Base-by-base conservation (phyloP, 2,329 filamentous ascomycete genomes). In the Pestalotiopsis sp. region DNA sequence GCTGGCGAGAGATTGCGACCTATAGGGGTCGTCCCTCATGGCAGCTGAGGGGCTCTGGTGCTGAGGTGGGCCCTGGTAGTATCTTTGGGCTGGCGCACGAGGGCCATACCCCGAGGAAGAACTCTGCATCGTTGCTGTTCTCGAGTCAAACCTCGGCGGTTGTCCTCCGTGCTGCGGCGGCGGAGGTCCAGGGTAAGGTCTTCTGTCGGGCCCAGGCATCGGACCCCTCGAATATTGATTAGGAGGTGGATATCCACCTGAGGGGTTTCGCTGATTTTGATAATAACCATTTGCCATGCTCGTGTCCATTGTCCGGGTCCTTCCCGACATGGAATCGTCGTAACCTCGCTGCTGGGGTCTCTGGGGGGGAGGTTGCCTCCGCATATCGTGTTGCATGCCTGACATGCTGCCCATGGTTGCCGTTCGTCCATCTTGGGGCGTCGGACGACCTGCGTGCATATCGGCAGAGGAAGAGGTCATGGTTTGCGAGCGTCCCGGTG, bases 1-100 rank as follows among this genome's bases (percentile, higher is more conserved):
- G 71, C 90, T 91, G 49, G 94, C 95, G 77, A 99, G 90, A 41
- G 95, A 98, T 75, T 97, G 94, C n/a, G 96, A 97, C 69, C 96
- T 90, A 81, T 94, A 97, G 5, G 91, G 86, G 80, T 98, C 95
- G 45, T 89, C 91, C 78, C 96, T 96, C 81, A 97, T 81, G 59
- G 94, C 93, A 63, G 93, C 90, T 14, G 81, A 84, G 11, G 90
- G 86, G 59, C 59, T 36, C n/a, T 27, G 59, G 23, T 88, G 87
- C 74, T 73, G 69, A 25, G 67, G 69, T 9, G 87, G 87, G 68
- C 86, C 84, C 70, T 89, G 88, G 75, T 92, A 89, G 72, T 87
- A 88, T 66, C 89, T 86, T 74, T 91, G 86, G 75, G 79, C 83
- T 69, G 84, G 83, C 67, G 80, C 84, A 77, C 81, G 82, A 68